Evolutionary conservation across 2,329 filamentous ascomycete genomes (phyloP), one percentile per base, ranked within the genome.

Genomic region (Iodosphaeria phyllophila): DNA sequence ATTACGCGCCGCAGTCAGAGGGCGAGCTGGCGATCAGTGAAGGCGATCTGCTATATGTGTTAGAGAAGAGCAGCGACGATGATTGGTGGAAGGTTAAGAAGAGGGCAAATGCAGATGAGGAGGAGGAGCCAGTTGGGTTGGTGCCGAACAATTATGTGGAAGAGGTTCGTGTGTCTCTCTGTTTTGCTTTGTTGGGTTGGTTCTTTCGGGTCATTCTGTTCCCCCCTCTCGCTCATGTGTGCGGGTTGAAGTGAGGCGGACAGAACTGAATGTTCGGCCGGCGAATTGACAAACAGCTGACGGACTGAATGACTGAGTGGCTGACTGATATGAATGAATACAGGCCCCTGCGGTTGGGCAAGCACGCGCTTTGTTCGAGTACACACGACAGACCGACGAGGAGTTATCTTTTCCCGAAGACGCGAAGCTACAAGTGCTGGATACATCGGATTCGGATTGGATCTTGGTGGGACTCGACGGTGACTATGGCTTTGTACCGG

Each of bases 11-110:
- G 33, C 82, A 91, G 50, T 73, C 71, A 39, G 75, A 80, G 41
- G 77, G 77, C 35, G 86, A 95, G 64, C 64, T 95, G 32, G 64
- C 74, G 34, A 77, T 95, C 40, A 58, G 55, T 28, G 84, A 93
- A 43, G 83, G 83, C 30, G 86, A 93, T 51, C 48, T 93, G 33
- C 68, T 95, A 30, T 93, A 84, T 50, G 63, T 93, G 29, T 54
- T 92, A 29, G 80, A 92, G 41, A 91, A 91, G 56, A 76, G 70
- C 34, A 47, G 54, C 25, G 72, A 78, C 17, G 64, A 70, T 72
- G 53, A 82, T 46, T 95, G 89, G 89, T 95, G 89, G 89, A 89
- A 74, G 50, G 82, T 78, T 23, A 92, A 92, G 60, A 92, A 91
- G 61, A 80, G 74, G 55, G 82, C 83, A 34, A 67, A 66, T 16